Base-by-base conservation (phyloP, 257 asterid genomes). In the Ocimum tenuiflorum region DNA sequence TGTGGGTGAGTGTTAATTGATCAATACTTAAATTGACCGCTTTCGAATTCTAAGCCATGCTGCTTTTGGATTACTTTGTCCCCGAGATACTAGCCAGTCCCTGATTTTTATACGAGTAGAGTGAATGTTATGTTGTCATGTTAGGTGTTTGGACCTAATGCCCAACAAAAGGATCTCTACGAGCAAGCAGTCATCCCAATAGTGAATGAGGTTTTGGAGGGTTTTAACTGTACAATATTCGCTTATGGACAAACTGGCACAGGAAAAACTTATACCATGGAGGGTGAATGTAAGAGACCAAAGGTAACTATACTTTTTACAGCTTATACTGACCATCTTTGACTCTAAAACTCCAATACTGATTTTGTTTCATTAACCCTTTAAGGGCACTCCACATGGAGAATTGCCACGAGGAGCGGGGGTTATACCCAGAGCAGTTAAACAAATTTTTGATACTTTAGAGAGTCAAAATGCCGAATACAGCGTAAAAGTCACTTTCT, bases 201-300 rank as follows among this genome's bases (percentile, higher is more conserved):
- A 51, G 97, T 90, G 35, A 71, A 88, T 67, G 97, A 90, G 73
- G 95, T 90, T 9, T 65, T 90, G 73, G 97, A 88, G 69, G 97
- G 96, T 27, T 90, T 87, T 75, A 88, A 90, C 77, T 88, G 97
- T 60, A 90, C 97, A 2, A 90, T 88, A 19, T 90, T 90, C 58
- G 97, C 96, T 6, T 88, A 90, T 71, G 95, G 97, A 59, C 97
- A 88, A 70, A 90, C 96, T 12, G 96, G 97, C 43, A 90, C 97
- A 0, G 97, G 97, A 14, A 90, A 88, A 71, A 90, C 96, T 3
- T 88, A 84, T 75, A 90, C 96, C 18, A 90, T 90, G 96, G 96
- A 88, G 75, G 96, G 97, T 67, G 97, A 88, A 75, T 83, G 91
- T 48, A 86, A 86, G 84, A 86, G 87, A 68, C 63, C 91, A 0